Evolutionary conservation across 139 green algal genomes (phyloP), one percentile per base, ranked within the genome.

Genomic region (Coelastrella sp.): DNA sequence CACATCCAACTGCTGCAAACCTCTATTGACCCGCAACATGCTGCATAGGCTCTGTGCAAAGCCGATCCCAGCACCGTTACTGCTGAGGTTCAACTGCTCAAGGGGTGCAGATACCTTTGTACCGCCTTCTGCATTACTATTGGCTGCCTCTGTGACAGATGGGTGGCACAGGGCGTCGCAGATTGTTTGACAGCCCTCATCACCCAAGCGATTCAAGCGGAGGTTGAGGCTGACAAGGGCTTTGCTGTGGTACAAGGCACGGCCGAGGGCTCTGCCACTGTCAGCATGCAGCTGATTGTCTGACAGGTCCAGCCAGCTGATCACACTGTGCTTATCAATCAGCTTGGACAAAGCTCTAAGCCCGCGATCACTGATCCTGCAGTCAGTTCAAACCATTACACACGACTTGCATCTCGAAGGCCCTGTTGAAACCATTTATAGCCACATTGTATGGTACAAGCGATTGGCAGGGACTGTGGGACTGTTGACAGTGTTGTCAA

Each of bases 241-340:
- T n/a, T 40, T 69, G 43, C 41, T 94, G 45, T 51, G 79, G 30
- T 87, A 88, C 38, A 97, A 81, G 3, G 93, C 90, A 25, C 93
- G 87, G 0, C 90, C 93, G 7, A 97, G 89, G 5, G 93, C 92
- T 37, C 93, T 89, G 41, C 90, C 94, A 37, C 94, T 91, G 72
- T 97, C 94, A 19, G 86, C 83, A 83, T 96, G 93, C 13, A 97
- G 90, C 67, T 92, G 89, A 84, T 96, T 96, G 87, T 95, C 90
- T 25, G 82, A 89, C 25, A 97, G 81, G 82, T 96, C 87, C 7
- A 96, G 80, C 23, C 91, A 71, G 13, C 79, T 63, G 32, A 97
- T 89, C 27, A 94, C 87, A 43, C 79, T 91, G 66, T 86, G 71
- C 30, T 60, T 74, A 59, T 96, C 92, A 53, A 97, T 86, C 53